Evolutionary conservation across 306 rosid species (phyloP), one percentile per base, ranked within the genome.

Genomic region (Macrotyloma uniflorum): DNA sequence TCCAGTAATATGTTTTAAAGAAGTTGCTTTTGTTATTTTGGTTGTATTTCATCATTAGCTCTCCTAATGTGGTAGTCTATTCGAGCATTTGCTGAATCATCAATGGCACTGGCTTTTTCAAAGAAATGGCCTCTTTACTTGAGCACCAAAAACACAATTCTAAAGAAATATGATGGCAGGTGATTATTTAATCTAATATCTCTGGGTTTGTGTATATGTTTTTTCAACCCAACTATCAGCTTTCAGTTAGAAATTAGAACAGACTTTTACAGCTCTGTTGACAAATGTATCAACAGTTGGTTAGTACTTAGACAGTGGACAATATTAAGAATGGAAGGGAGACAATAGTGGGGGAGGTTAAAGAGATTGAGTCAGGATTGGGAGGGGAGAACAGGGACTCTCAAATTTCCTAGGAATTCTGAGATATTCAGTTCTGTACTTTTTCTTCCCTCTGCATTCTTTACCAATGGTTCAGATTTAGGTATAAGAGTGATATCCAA

Each of bases 81-180:
- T 82, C 94, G 78, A 86, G 93, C 89, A 19, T 96, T 96, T 86
- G 99, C 99, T 33, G 97, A 93, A 86, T 88, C 99, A 2, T 93
- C 98, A 61, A 93, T 96, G 98, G 75, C 91, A 18, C 42, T 85
- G 61, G 99, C 99, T 53, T 89, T 88, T 85, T 74, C 84, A 72
- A 93, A 96, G 91, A 96, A 90, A 80, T 96, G 91, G 97, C 99
- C 99, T 33, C 92, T 96, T 33, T 96, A 95, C 85, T 84, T 93
- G 84, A 95, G 98, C 88, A 93, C 98, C 84, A 95, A 93, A 79
- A 95, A 95, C 82, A 95, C 99, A 33, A 95, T 93, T 84, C 96
- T 95, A 69, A 95, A 93, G 88, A 88, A 87, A 88, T 93, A 95
- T 67, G 99, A 95, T 81, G 99, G 99, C 88, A 95, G 99, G 99